Conservation (phyloP, 805 yeast genomes). For the Ogataea chonburiensis region DNA sequence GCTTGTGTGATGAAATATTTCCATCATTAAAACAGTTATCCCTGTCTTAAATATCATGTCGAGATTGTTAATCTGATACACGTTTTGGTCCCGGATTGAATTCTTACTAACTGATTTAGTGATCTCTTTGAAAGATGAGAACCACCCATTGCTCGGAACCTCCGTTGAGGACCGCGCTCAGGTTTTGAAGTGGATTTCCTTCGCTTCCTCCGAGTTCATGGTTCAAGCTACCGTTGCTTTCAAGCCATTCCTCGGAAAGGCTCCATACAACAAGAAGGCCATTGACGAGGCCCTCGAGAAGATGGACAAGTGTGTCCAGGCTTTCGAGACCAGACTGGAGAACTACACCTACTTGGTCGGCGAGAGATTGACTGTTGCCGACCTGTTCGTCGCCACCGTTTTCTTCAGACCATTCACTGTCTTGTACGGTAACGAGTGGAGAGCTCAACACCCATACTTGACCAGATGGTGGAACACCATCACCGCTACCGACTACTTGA, state of each 20-base stretch:
- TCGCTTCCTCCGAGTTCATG: slow-evolving; percentile 68
- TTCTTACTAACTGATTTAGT: slow-evolving; percentile 36
- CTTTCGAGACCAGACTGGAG: slow-evolving; percentile 55
- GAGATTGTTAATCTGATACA: slow-evolving; percentile 57
- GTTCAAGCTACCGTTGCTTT: slow-evolving; percentile 48
- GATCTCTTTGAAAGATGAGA: slow-evolving; percentile 43
- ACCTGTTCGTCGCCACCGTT: slow-evolving; percentile 42
- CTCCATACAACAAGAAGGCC: slow-evolving; percentile 75
- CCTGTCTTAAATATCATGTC: slow-evolving; percentile 83
- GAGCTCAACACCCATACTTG: slow-evolving; percentile 46
- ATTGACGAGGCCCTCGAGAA: slow-evolving; percentile 34
- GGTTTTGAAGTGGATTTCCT: slow-evolving; percentile 75
- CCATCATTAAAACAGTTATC: slow-evolving; percentile 65
- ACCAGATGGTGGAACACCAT: slow-evolving; percentile 51
- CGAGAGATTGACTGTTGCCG: slow-evolving; percentile 47
- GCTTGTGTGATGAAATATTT: slow-evolving; percentile 54
- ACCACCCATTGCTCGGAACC: slow-evolving; percentile 56
- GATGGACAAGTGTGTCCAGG: slow-evolving; percentile 39
- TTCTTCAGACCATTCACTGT: slow-evolving; percentile 47
- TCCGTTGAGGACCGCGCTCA: slow-evolving; percentile 59
- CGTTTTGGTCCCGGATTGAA: slow-evolving; percentile 1
- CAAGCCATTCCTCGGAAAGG: slow-evolving; percentile 58
- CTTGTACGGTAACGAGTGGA: slow-evolving; percentile 50
- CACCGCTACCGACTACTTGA: slow-evolving; percentile 48
- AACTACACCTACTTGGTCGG: slow-evolving; percentile 48